A percentile compares a stretch with the other conserved stretches of the same genome.
These are phyloP conservation scores for Candida ipomoeae DNA, from an alignment of 805 yeast species.

Conservation along the genomic window DNA sequence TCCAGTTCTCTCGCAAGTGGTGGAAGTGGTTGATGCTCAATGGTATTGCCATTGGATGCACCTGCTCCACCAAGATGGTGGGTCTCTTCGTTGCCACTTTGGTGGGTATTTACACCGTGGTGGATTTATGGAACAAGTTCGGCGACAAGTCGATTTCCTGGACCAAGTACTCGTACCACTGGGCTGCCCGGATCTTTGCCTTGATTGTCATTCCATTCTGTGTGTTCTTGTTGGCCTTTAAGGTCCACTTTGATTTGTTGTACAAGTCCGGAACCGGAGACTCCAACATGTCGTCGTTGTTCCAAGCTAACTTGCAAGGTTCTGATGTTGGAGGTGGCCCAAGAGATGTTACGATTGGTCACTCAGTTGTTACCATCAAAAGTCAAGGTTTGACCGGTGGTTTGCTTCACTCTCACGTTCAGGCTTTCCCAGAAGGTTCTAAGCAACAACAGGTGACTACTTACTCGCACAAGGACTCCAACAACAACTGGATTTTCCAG, in stretches of 20 bases:
- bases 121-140: conserved; percentile 80
- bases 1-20: conserved; percentile 71
- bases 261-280: conserved; percentile 80
- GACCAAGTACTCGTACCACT: conserved; percentile 52
- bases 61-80: conserved; percentile 93
- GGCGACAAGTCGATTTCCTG: conserved; percentile 60
- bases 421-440: conserved; percentile 45
- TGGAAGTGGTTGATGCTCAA: conserved; percentile 88
- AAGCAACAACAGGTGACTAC: conserved; percentile 47
- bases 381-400: conserved; percentile 44
- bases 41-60: conserved; percentile 85
- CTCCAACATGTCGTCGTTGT: conserved; percentile 71
- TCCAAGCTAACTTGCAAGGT: conserved; percentile 73
- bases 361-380: conserved; percentile 37
- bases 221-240: conserved; percentile 64
- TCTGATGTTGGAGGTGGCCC: conserved; percentile 65
- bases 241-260: conserved; percentile 69
- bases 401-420: conserved; percentile 44
- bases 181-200: conserved; percentile 63
- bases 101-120: conserved; percentile 85
- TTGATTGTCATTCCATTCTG: conserved; percentile 59
- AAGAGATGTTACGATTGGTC: conserved; percentile 60
- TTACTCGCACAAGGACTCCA: conserved; percentile 43
- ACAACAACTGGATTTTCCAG: conserved; percentile 46
- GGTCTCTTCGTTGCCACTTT: conserved; percentile 86